phyloP scores from a whole-genome alignment of 257 asterid genomes.

The Solanum sparsipilum region DNA sequence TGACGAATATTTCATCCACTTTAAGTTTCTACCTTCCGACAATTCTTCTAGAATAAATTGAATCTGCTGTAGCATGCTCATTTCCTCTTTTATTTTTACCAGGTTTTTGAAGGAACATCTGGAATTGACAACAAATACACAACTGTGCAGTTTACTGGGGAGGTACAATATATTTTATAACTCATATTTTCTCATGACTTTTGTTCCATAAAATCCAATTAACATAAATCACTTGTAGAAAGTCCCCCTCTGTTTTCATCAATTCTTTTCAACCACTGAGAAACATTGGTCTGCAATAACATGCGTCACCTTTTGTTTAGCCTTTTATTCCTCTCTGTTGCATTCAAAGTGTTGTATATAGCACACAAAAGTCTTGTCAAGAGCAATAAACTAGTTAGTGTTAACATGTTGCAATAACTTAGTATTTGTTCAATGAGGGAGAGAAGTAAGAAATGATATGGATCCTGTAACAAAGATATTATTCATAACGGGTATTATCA shows the following conservation, averaged over 20 bases:
- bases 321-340: background rate
- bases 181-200: background rate
- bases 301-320: background rate
- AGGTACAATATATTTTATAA: constrained; percentile 28
- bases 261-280: background rate
- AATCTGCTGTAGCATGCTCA: background rate
- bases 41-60: background rate
- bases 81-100: constrained; percentile 7
- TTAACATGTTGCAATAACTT: background rate
- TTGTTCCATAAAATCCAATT: background rate
- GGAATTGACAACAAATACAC: constrained; percentile 96
- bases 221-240: background rate
- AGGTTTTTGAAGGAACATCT: constrained; percentile 98
- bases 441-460: background rate
- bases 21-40: background rate
- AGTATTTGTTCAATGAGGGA: background rate
- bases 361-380: background rate
- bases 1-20: background rate
- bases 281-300: background rate
- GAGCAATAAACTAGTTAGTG: background rate
- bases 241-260: background rate
- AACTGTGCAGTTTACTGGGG: constrained; percentile 96
- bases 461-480: background rate
- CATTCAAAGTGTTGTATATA: background rate
- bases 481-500: background rate